Conservation (phyloP, 768 basidiomycete genomes). For the Tricholoma sp. region DNA sequence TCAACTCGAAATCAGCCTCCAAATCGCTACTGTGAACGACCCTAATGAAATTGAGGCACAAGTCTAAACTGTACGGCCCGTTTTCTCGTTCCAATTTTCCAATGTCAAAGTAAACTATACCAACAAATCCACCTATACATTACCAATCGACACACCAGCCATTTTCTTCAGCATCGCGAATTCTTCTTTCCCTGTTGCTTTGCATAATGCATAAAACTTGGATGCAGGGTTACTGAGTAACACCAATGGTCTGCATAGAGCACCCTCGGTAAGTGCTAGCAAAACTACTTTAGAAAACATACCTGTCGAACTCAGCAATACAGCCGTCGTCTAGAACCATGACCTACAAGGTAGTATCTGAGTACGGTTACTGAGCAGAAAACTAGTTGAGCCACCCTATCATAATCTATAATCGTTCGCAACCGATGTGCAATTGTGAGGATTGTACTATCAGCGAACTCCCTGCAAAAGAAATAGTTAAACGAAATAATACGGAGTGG, state of each 20-base stretch:
- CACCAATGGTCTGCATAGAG: no score
- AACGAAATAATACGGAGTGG: not conserved
- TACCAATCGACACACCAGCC: constrained; percentile 37
- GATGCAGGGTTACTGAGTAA: constrained; percentile 40
- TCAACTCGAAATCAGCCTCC: no score
- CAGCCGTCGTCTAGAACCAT: constrained; percentile 76
- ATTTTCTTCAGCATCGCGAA: constrained; percentile 33
- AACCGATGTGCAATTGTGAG: constrained; percentile 80
- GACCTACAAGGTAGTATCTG: constrained; percentile 36
- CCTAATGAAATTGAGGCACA: no score
- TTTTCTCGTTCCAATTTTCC: no score
- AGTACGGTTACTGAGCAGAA: not conserved
- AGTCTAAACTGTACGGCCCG: no score
- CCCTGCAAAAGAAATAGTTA: constrained; percentile 29
- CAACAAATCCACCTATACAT: no score
- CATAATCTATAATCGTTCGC: constrained; percentile 79
- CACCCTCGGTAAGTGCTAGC: no score
- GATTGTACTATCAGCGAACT: constrained; percentile 78
- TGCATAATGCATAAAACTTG: constrained; percentile 64
- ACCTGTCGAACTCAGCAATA: constrained; percentile 72
- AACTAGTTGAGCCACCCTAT: constrained; percentile 35
- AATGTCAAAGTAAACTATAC: no score
- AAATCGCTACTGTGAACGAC: no score
- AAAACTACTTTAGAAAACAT: constrained; percentile 6
- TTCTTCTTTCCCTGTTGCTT: constrained; percentile 52